Conservation (phyloP, 2,329 filamentous ascomycete genomes). For the Sarocladium strictum region DNA sequence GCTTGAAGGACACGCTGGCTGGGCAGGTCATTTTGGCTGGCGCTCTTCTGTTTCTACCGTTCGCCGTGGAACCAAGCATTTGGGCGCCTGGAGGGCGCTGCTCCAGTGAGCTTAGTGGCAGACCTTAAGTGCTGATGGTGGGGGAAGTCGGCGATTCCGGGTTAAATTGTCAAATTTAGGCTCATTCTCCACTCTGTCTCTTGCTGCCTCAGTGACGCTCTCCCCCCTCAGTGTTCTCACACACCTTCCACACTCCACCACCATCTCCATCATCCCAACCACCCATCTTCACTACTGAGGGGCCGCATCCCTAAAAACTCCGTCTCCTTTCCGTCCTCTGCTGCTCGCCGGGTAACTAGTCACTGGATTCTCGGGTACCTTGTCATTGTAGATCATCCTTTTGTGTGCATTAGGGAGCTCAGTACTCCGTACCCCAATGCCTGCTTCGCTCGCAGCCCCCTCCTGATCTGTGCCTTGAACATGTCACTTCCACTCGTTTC, state of each 20-base stretch:
- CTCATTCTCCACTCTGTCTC: conserved; percentile 1
- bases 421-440: not conserved
- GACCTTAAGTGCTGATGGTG: not conserved
- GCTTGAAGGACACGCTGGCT: no score
- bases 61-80: no score
- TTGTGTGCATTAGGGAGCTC: not conserved
- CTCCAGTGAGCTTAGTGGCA: not conserved
- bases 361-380: no score
- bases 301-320: not conserved
- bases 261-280: not conserved
- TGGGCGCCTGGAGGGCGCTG: no score
- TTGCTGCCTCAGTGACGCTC: not conserved
- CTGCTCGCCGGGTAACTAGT: not conserved
- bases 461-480: not conserved
- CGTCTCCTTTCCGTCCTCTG: not conserved
- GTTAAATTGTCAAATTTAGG: conserved; percentile 7
- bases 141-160: not conserved
- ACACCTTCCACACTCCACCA: not conserved
- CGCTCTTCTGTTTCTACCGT: no score
- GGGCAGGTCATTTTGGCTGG: not conserved
- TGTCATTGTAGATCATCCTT: not conserved
- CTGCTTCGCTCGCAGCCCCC: not conserved
- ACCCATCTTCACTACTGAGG: not conserved
- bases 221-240: not conserved
- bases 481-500: not conserved